Evolutionary conservation across 2,329 filamentous ascomycete genomes (phyloP).

Genomic region (Curvularia eragrostidis): DNA sequence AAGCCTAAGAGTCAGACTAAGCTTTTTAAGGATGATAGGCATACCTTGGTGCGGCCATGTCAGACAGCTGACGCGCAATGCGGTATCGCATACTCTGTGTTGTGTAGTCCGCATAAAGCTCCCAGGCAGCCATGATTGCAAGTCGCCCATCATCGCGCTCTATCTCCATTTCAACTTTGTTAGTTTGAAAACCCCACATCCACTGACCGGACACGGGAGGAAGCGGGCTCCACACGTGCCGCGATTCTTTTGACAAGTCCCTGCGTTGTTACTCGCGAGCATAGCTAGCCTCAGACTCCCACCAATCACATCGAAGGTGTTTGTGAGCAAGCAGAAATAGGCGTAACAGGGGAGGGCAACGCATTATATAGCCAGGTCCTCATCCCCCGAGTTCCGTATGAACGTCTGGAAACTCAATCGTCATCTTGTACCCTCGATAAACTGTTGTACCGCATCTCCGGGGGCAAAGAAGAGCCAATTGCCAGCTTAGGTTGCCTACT

Average conservation of each 20-base stretch:
- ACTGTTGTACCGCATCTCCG: neutral
- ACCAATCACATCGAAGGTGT: conserved; percentile 30
- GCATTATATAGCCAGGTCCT: conserved; percentile 5
- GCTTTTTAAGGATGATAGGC: neutral
- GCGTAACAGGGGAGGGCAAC: conserved; percentile 10
- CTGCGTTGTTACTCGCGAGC: conserved; percentile 13
- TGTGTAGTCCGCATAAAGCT: conserved; percentile 1
- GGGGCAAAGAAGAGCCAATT: neutral
- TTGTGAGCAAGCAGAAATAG: conserved; percentile 27
- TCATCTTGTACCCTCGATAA: neutral
- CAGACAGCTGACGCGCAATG: neutral
- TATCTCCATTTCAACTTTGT: neutral
- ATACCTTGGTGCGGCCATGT: neutral
- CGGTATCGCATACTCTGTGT: neutral
- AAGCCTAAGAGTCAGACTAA: neutral
- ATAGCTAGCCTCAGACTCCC: neutral
- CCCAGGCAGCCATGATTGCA: neutral
- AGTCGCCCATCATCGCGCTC: neutral
- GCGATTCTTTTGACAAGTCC: neutral
- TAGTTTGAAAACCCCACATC: neutral
- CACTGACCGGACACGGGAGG: neutral
- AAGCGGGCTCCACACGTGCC: neutral
- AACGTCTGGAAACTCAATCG: conserved; percentile 10
- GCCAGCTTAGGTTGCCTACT: too few species aligned
- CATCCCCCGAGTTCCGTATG: neutral